Base-by-base conservation (phyloP, 768 basidiomycete genomes). In the Termitomyces sp. region DNA sequence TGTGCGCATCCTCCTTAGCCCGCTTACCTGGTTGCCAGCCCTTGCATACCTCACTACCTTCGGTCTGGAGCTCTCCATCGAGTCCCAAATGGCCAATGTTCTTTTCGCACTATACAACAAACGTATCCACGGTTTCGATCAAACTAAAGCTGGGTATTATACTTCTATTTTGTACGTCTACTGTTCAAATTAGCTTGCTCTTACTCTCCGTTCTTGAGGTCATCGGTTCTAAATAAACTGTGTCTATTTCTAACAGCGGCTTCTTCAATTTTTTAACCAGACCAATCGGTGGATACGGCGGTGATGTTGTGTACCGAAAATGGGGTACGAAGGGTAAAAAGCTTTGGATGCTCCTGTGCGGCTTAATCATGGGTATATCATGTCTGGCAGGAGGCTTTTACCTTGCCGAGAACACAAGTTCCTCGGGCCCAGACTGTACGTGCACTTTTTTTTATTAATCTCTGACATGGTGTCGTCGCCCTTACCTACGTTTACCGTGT, bases 51-150 rank as follows among this genome's bases (percentile, higher is more conserved):
- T 77, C 35, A 77, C 77, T 0, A 81, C 82, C 2, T 84, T 85
- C 58, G 83, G 84, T 0, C 73, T 76, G 43, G 84, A 85, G 64
- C 73, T 86, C 7, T 76, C 78, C 1, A 73, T 86, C 40, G 81
- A 86, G 59, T 76, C 75, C 7, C 76, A 77, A 55, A 68, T 84
- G 59, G 73, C 77, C n/a, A 75, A 69, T 53, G 70, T 79, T 7
- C 65, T 83, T 15, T 75, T 72, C 57, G 61, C 41, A 9, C 61
- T 78, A 16, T 77, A 70, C 64, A 68, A 56, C 48, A 68, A 70
- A 55, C 64, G 65, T 40, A 60, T 67, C 3, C 42, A 61, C 13
- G 64, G 66, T 16, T 77, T 84, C 51, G 72, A 73, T 15, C 79
- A 80, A 61, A 73, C 77, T 27, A 72, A 73, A 40, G 79, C 82